Percentiles rank a stretch among this genome's conserved stretches.
Conservation (phyloP, 345 rosid genomes). For the Arabidopsis arenosa region DNA sequence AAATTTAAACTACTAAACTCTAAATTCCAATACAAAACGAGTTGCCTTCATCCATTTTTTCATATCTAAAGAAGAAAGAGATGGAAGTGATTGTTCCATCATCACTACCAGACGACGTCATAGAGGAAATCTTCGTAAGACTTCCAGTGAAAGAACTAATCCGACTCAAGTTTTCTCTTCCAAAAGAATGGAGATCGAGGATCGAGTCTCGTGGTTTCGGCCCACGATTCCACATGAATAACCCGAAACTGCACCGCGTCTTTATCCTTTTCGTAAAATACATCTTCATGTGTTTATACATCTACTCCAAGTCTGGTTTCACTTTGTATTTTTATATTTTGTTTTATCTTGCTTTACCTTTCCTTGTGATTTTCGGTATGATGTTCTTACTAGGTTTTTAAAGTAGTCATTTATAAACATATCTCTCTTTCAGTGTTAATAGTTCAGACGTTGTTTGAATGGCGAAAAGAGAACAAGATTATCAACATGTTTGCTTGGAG, state of each 20-base stretch:
- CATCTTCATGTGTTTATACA: background rate
- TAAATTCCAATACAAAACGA: background rate
- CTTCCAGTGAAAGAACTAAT: slow-evolving; percentile 15
- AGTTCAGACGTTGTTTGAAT: background rate
- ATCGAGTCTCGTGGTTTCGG: background rate
- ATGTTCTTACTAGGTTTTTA: background rate
- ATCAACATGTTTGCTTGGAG: background rate
- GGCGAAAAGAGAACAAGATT: background rate
- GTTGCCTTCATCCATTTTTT: too few relatives aligned
- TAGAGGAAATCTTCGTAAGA: slow-evolving; percentile 25
- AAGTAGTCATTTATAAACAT: background rate
- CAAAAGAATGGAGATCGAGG: slow-evolving; percentile 28
- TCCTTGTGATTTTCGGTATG: background rate
- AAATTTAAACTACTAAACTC: too few relatives aligned
- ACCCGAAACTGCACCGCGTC: background rate
- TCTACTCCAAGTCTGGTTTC: slow-evolving; percentile 9
- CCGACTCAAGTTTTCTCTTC: slow-evolving; percentile 2
- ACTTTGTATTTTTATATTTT: background rate
- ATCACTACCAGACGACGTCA: background rate
- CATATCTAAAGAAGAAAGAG: background rate
- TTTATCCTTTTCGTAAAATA: background rate
- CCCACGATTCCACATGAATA: background rate
- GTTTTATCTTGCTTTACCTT: background rate
- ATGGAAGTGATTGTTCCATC: background rate
- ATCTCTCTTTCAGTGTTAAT: background rate